Percentiles rank a stretch among this genome's conserved stretches.
Conservation (phyloP, 2,329 filamentous ascomycete species). For the Diaporthe amygdali region DNA sequence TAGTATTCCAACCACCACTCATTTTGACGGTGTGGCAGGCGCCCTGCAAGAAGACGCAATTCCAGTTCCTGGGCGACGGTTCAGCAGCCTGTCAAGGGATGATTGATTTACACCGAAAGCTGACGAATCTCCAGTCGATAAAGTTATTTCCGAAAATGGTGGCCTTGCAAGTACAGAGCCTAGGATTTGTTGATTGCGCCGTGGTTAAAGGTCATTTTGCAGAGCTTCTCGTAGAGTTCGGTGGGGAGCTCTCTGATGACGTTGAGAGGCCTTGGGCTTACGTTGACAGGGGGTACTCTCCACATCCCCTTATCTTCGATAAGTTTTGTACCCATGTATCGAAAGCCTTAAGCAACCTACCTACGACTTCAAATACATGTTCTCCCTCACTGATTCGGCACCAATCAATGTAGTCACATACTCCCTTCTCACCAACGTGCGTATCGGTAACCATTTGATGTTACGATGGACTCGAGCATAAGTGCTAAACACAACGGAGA, state of each 20-base stretch:
- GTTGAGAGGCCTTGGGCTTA: not conserved
- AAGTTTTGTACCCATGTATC: no score
- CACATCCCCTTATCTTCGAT: no score
- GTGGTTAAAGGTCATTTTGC: not conserved
- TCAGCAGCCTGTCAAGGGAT: not conserved
- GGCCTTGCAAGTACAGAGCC: not conserved
- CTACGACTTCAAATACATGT: no score
- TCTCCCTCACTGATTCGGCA: no score
- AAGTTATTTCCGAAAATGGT: not conserved
- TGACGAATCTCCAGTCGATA: not conserved
- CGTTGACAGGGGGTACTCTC: no score
- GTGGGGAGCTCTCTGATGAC: constrained; percentile 15
- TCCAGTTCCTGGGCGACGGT: not conserved
- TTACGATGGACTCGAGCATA: no score
- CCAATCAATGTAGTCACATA: no score
- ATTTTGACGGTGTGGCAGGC: constrained; percentile 42
- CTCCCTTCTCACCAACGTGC: no score
- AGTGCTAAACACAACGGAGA: no score
- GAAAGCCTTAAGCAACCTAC: no score
- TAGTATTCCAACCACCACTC: constrained; percentile 95
- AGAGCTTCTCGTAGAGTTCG: not conserved
- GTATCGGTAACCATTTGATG: no score
- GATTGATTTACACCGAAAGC: not conserved
- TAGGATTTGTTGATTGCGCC: not conserved
- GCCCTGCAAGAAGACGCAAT: not conserved